Base-by-base conservation (phyloP, 2,329 filamentous ascomycete genomes). In the Penicillium rolfsii region DNA sequence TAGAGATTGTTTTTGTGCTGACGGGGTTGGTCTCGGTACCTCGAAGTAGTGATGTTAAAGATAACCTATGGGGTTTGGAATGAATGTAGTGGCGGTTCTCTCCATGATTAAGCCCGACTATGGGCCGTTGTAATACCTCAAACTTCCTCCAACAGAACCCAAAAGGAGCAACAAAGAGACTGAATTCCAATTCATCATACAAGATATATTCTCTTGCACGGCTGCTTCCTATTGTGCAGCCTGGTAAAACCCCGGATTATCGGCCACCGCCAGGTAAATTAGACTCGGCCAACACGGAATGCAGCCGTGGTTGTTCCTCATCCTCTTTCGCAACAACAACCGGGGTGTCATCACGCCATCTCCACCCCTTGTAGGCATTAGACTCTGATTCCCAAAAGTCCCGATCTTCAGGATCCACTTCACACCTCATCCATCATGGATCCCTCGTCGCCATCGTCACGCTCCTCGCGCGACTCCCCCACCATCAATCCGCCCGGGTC, bases 391-490 rank as follows among this genome's bases (percentile, higher is more conserved):
- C 30, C 45, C 14, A 28, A 50, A 22, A 24, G 9, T 14, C 9
- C n/a, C 30, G 48, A 45, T 54, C 22, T 6, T n/a, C 6, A 43
- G 40, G 24, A n/a, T 36, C 19, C 30, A 48, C 36, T 12, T 38
- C 53, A 19, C 9, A 41, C 16, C 35, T 28, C n/a, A 2, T 52
- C 22, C 33, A 58, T 24, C 40, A 77, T 77, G 74, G 67, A 71
- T 53, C 64, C 69, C 4, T 67, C 70, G 19, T 70, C 70, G 5
- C 65, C 70, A 8, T 64, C 67, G 45, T 62, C 69, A 52, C 60
- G 59, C 55, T 73, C 71, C 14, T 57, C 64, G 56, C 66, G 62
- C 36, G 60, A 64, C 60, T 71, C 72, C 48, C 67, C 71, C 5
- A 57, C 45, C 52, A 36, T 4, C 2, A 66, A 49, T 36, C 59